A percentile compares a stretch with the other conserved stretches of the same genome.
phyloP scores from a whole-genome alignment of 192 early-diverging fungal species.

The Podila horticola region DNA sequence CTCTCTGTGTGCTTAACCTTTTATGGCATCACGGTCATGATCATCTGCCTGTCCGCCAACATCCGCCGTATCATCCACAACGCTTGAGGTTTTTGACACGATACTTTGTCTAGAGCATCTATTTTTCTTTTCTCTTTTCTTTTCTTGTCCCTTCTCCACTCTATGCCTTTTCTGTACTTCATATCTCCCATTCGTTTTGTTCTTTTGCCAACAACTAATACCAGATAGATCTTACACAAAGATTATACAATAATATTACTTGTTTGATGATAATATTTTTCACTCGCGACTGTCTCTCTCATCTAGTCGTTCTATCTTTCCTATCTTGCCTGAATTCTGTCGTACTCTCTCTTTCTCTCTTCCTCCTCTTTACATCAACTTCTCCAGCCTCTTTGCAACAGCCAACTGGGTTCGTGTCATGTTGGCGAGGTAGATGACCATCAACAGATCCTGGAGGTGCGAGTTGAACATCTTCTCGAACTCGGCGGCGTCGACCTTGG shows the following conservation, averaged over 20 bases:
- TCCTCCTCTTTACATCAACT: slow-evolving; percentile 65
- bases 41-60: slow-evolving; percentile 80
- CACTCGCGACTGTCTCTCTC: slow-evolving; percentile 2
- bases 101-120: not conserved
- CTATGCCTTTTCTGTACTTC: too few relatives aligned
- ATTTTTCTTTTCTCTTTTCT: not conserved
- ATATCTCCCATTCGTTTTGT: too few relatives aligned
- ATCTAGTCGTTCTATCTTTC: slow-evolving; percentile 1
- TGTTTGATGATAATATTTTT: slow-evolving; percentile 4
- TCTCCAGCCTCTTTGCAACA: slow-evolving; percentile 91
- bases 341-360: not conserved
- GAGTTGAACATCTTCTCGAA: slow-evolving; percentile 95
- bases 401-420: slow-evolving; percentile 95
- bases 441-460: slow-evolving; percentile 94
- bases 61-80: slow-evolving; percentile 50
- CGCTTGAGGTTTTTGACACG: slow-evolving; percentile 4
- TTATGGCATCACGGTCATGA: slow-evolving; percentile 85
- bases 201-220: too few relatives aligned
- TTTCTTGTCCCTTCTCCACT: too few relatives aligned
- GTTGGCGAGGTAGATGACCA: slow-evolving; percentile 96
- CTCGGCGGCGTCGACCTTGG: slow-evolving; percentile 82
- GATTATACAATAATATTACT: too few relatives aligned
- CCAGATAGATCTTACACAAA: too few relatives aligned
- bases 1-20: slow-evolving; percentile 66
- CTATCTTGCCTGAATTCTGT: not conserved